Base-by-base conservation (phyloP, 306 rosid genomes). In the Inga oerstediana region DNA sequence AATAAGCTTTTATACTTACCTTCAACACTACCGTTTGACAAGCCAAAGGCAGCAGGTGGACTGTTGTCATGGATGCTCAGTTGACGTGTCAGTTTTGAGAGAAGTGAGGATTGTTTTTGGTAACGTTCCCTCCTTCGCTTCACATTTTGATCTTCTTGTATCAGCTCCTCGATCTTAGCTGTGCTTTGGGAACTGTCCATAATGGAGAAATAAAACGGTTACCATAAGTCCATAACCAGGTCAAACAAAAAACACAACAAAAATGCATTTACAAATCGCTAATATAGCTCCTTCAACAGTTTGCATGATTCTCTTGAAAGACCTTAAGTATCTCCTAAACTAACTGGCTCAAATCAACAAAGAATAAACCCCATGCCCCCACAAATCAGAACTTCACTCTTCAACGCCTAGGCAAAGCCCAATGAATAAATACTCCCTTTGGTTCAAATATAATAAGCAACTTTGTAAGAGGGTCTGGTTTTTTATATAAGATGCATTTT, bases 61-160 rank as follows among this genome's bases (percentile, higher is more conserved):
- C 89, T 90, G 84, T 92, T 93, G 88, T 92, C 98, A 81, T 95
- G 98, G 82, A 95, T 64, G 84, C 98, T 95, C 54, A 95, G 91
- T 76, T 95, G 98, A 67, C 98, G 95, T 5, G 97, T 93, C 79
- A 95, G 84, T 86, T 93, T 95, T 13, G 96, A 92, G 24, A 95
- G 98, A 74, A 95, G 91, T 2, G 96, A 91, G 73, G 98, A 93
- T 27, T 95, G 98, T 76, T 93, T 95, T 86, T 91, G 94, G 93
- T 71, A 76, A 37, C 93, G 91, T 19, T 93, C 98, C 79, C 98
- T 90, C 79, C 95, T 90, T 9, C 86, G 89, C 90, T 88, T 95
- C 34, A 91, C 98, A 86, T 95, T 95, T 19, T 88, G 96, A 82
- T 95, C 98, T 88, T 95, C 98, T 76, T 88, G 90, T 83, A 95